Percentiles rank a stretch among this genome's conserved stretches.
Conservation (phyloP, 2,329 filamentous ascomycete genomes). For the Aspergillus piperis region DNA sequence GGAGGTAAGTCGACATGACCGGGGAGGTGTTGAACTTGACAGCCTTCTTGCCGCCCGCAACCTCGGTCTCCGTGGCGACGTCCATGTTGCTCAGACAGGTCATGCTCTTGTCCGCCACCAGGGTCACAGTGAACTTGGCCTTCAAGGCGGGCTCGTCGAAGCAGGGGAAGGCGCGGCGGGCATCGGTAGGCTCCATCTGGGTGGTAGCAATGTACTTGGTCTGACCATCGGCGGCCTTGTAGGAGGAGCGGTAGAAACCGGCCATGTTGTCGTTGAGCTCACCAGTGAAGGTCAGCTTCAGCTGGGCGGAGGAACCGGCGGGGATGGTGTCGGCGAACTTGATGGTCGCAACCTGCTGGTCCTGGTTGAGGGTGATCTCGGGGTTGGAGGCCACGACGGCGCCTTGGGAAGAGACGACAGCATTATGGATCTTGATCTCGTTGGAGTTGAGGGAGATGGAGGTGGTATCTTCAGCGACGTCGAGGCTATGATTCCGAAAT, state of each 20-base stretch:
- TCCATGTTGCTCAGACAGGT: conserved; percentile 98
- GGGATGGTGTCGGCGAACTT: conserved; percentile 72
- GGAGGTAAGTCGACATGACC: conserved; percentile 91
- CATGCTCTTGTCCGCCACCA: conserved; percentile 85
- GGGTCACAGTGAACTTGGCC: conserved; percentile 85
- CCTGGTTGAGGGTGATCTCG: conserved; percentile 71
- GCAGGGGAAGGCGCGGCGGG: conserved; percentile 88
- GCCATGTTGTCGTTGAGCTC: conserved; percentile 92
- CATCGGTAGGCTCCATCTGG: conserved; percentile 97
- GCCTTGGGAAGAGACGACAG: conserved; percentile 64
- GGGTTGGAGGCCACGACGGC: conserved; percentile 62
- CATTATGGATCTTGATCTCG: conserved; percentile 79
- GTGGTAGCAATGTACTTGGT: conserved; percentile 83
- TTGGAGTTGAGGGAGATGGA: conserved; percentile 86
- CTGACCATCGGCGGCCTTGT: conserved; percentile 77
- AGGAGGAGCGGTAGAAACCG: conserved; percentile 94
- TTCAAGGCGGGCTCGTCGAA: conserved; percentile 96
- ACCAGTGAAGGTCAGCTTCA: conserved; percentile 77
- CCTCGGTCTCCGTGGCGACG: conserved; percentile 74
- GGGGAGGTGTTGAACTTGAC: conserved; percentile 92
- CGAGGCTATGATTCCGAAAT: conserved; percentile 54
- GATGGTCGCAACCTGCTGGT: conserved; percentile 79
- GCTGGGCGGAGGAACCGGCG: conserved; percentile 73
- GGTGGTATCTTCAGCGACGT: conserved; percentile 79
- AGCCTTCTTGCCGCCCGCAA: conserved; percentile 73